Evolutionary conservation across 345 rosid genomes (phyloP), one percentile per base, ranked within the genome.

Genomic region (Citrus glauca): DNA sequence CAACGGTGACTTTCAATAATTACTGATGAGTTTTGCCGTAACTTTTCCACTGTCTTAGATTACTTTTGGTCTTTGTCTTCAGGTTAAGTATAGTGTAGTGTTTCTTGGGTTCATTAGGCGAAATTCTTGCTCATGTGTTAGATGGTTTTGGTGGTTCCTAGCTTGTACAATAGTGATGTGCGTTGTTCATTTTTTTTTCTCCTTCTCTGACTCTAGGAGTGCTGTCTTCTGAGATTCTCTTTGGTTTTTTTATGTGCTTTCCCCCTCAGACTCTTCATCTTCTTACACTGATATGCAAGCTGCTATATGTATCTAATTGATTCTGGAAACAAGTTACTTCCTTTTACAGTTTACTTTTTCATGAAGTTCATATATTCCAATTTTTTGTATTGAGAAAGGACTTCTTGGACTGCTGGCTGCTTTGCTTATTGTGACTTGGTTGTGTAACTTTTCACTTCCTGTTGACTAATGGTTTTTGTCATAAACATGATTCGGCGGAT

Each of bases 401-500:
- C 59, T 55, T 59, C 27, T 25, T 66, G 50, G 78, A 56, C 56
- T 22, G 69, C 14, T 53, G 59, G 27, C 28, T 42, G 42, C 40
- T 25, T 66, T 57, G 11, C 50, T 5, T 25, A 35, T 68, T 48
- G 48, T 69, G 32, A 64, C 53, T 70, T 19, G 72, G 40, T 56
- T 78, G 40, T 19, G 10, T 71, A 50, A 27, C 19, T 53, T 75
- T 33, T 74, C 74, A 53, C 24, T 82, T 78, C 64, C 28, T 11
- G 30, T 72, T 30, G 42, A 71, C 38, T 55, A 73, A 38, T 64
- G 57, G 24, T 72, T 33, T 78, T 19, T 64, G 17, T 50, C 61
- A 80, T 61, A 73, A 77, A 59, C 68, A 72, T 56, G 72, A 66
- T 16, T 76, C 6, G 5, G 70, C n/a, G 70, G 75, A 40, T 80